Evolutionary conservation across 2,329 filamentous ascomycete genomes (phyloP).

Genomic region (Colletotrichum cordylinicola): DNA sequence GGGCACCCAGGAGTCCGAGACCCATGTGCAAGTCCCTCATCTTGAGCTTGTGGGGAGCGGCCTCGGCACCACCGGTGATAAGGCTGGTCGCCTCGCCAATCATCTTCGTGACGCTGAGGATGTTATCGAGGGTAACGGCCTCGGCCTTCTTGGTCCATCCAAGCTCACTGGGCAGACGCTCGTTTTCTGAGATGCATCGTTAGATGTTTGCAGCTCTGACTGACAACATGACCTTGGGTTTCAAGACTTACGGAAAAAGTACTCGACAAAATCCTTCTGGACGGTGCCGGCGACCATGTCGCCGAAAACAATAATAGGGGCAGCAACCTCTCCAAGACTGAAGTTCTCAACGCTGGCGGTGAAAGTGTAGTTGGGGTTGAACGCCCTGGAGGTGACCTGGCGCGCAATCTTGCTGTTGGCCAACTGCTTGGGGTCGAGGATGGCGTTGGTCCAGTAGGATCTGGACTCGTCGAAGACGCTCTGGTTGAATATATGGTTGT

Average conservation of each 20-base stretch:
- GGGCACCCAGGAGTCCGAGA: neutral
- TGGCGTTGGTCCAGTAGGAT: constrained; percentile 49
- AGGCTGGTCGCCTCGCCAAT: neutral
- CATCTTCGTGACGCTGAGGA: constrained; percentile 3
- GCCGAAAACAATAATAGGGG: constrained; percentile 56
- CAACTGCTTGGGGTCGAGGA: constrained; percentile 44
- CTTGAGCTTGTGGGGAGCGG: neutral
- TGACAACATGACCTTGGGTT: rapidly evolving
- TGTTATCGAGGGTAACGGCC: neutral
- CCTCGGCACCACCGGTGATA: neutral
- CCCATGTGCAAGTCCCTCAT: neutral
- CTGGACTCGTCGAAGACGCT: constrained; percentile 52
- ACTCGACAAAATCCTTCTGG: constrained; percentile 44
- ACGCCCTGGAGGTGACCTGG: constrained; percentile 46
- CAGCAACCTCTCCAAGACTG: constrained; percentile 55
- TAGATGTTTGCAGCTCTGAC: neutral
- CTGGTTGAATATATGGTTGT: constrained; percentile 58
- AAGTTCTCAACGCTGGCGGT: constrained; percentile 46
- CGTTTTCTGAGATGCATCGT: neutral
- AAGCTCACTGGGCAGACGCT: constrained; percentile 12
- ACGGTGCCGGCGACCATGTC: constrained; percentile 45
- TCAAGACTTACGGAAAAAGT: constrained; percentile 50
- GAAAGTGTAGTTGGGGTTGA: constrained; percentile 55
- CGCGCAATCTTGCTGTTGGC: constrained; percentile 52
- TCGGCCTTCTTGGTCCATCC: constrained; percentile 4